These are phyloP conservation scores for Melanopsichium pennsylvanicum DNA, from an alignment of 1,284 basidiomycete species.

Conservation along the genomic window DNA sequence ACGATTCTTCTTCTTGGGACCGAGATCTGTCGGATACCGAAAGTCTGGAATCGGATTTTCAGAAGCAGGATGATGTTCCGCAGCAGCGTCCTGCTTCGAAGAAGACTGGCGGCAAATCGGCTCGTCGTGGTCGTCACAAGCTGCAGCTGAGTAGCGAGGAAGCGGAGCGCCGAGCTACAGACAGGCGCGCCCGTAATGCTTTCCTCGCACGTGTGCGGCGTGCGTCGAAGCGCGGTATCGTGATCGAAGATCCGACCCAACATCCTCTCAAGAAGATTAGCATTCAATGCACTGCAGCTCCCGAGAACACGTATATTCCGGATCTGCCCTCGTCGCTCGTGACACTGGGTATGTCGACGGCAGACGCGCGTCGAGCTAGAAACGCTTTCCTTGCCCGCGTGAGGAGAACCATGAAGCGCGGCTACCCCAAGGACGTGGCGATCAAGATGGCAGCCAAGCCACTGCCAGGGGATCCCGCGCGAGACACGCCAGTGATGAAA, in stretches of 20 bases:
- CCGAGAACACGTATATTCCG: slow-evolving; percentile 46
- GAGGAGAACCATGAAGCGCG: slow-evolving; percentile 44
- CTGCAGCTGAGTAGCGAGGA: slow-evolving; percentile 31
- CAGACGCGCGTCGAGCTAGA: slow-evolving; percentile 44
- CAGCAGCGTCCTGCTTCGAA: slow-evolving; percentile 15
- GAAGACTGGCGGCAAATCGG: slow-evolving; percentile 9
- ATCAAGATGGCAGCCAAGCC: slow-evolving; percentile 47
- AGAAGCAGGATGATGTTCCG: slow-evolving; percentile 18
- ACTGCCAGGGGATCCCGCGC: slow-evolving; percentile 22
- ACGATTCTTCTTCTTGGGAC: slow-evolving; percentile 8
- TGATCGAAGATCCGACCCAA: slow-evolving; percentile 38
- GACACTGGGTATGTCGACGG: slow-evolving; percentile 43
- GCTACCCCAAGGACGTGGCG: slow-evolving; percentile 30
- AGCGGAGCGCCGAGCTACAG: slow-evolving; percentile 17
- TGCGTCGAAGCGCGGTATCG: slow-evolving; percentile 43
- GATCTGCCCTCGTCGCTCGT: slow-evolving; percentile 49
- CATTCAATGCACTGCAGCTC: slow-evolving; percentile 38
- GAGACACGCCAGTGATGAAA: slow-evolving; percentile 44
- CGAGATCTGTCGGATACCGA: slow-evolving; percentile 22
- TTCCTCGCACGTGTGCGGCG: slow-evolving; percentile 47
- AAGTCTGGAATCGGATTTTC: slow-evolving; percentile 14
- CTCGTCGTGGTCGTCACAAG: slow-evolving; percentile 31
- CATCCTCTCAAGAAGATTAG: slow-evolving; percentile 44
- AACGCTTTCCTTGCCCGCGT: slow-evolving; percentile 52
- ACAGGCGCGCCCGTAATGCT: slow-evolving; percentile 38